Evolutionary conservation across 805 yeast genomes (phyloP).

Genomic region (Monosporozyma aerobia): DNA sequence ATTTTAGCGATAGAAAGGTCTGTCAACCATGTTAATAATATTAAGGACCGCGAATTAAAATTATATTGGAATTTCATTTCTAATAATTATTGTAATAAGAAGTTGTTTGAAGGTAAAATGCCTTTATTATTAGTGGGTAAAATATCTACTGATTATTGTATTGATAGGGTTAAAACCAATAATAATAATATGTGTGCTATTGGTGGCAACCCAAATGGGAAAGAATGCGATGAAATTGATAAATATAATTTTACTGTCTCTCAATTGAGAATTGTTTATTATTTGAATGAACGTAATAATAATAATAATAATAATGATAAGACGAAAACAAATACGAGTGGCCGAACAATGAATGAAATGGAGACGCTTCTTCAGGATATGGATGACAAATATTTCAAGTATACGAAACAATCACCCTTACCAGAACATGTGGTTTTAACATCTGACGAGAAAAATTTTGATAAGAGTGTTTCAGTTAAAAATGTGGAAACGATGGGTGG

Average conservation of each 20-base stretch:
- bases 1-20: conserved; percentile 9
- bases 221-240: conserved; percentile 9
- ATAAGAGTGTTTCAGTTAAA: background rate
- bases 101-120: conserved; percentile 16
- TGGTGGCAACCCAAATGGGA: conserved; percentile 15
- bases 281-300: conserved; percentile 6
- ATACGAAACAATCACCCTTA: background rate
- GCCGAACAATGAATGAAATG: conserved; percentile 1
- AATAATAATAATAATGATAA: too few species aligned
- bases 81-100: conserved; percentile 19
- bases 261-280: conserved; percentile 7
- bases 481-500: background rate
- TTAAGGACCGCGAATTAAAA: conserved; percentile 7
- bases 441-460: background rate
- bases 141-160: conserved; percentile 10
- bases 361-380: background rate
- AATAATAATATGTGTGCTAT: conserved; percentile 9
- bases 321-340: too few species aligned
- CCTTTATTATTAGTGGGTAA: conserved; percentile 10
- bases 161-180: conserved; percentile 11
- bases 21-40: conserved; percentile 7
- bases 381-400: background rate
- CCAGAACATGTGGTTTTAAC: background rate
- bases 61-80: conserved; percentile 18
- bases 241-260: background rate